Evolutionary conservation across 331 rosid species (phyloP).

Genomic region (Prunus yedoensis): DNA sequence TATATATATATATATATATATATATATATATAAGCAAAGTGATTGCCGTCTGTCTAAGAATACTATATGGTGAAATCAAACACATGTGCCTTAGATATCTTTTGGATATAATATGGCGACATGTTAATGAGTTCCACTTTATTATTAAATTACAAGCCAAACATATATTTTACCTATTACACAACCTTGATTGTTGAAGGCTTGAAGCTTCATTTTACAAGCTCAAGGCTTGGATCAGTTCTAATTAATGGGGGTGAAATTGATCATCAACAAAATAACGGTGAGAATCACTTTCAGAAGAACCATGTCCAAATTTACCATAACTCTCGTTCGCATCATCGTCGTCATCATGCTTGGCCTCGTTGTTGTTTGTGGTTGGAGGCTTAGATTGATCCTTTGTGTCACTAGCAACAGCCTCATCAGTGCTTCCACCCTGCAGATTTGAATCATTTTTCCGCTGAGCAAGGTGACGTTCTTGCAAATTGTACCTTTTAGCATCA

Average conservation of each 20-base stretch:
- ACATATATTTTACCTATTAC: neutral
- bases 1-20: too few relatives aligned
- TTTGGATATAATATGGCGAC: neutral
- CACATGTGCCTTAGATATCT: neutral
- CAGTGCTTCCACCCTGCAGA: neutral
- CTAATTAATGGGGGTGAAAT: neutral
- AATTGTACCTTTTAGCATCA: neutral
- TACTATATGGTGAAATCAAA: neutral
- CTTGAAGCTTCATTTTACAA: neutral
- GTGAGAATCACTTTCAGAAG: neutral
- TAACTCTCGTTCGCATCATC: neutral
- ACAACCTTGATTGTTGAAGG: too few relatives aligned
- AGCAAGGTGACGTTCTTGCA: neutral
- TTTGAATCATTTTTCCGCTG: neutral
- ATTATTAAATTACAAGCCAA: neutral
- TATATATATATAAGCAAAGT: too few relatives aligned
- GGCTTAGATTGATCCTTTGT: neutral
- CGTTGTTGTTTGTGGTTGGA: neutral
- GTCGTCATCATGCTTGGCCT: neutral
- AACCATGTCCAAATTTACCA: neutral
- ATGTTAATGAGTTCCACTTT: neutral
- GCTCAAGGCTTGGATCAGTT: neutral
- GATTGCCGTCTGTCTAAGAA: too few relatives aligned
- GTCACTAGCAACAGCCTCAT: neutral
- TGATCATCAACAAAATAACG: neutral